These are phyloP conservation scores for Dispira simplex DNA, from an alignment of 192 early-diverging fungal species.

Conservation along the genomic window DNA sequence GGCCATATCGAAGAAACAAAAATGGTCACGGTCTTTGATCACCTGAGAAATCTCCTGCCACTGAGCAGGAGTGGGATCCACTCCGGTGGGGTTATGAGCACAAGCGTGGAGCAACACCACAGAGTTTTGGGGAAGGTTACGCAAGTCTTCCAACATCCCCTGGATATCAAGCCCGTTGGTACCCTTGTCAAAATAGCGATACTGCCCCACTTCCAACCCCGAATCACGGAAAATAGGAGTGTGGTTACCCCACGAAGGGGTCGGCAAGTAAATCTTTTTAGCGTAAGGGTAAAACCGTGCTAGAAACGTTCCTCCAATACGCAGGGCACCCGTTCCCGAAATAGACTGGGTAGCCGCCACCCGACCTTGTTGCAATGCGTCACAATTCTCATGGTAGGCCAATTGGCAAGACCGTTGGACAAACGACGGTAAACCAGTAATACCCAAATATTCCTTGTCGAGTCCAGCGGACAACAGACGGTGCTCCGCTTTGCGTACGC, in stretches of 20 bases:
- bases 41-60: slow-evolving; percentile 78
- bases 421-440: slow-evolving; percentile 81
- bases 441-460: slow-evolving; percentile 96
- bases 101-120: slow-evolving; percentile 93
- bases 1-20: slow-evolving; percentile 98
- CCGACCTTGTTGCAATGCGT: slow-evolving; percentile 46
- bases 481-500: slow-evolving; percentile 82
- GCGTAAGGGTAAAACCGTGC: slow-evolving; percentile 55
- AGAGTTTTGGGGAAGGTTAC: slow-evolving; percentile 72
- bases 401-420: slow-evolving; percentile 66
- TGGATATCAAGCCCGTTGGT: slow-evolving; percentile 88
- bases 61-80: slow-evolving; percentile 85
- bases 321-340: slow-evolving; percentile 94
- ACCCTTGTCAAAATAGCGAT: slow-evolving; percentile 88
- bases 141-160: slow-evolving; percentile 83
- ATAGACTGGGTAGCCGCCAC: slow-evolving; percentile 86
- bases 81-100: slow-evolving; percentile 99
- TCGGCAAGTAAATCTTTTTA: slow-evolving; percentile 84
- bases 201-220: slow-evolving; percentile 70
- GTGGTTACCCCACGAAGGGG: slow-evolving; percentile 98
- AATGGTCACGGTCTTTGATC: slow-evolving; percentile 63
- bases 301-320: slow-evolving; percentile 85
- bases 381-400: slow-evolving; percentile 66
- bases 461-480: slow-evolving; percentile 43
- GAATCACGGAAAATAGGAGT: slow-evolving; percentile 81